Evolutionary conservation across 2,329 filamentous ascomycete genomes (phyloP).

Genomic region (Fusarium luffae): DNA sequence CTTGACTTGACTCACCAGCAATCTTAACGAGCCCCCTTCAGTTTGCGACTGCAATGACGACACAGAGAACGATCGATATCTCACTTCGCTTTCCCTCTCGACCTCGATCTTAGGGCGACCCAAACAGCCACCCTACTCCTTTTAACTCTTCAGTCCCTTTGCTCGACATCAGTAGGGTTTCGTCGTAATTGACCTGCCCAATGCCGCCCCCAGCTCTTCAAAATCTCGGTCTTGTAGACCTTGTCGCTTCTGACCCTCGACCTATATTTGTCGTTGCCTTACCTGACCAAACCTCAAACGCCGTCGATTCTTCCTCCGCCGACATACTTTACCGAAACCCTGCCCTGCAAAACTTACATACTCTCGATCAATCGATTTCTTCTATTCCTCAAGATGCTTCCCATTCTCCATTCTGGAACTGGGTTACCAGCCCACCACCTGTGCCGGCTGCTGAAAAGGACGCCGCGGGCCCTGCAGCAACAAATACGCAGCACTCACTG

Average conservation of each 20-base stretch:
- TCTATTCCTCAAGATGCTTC: conserved; percentile 46
- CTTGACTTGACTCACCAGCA: not conserved
- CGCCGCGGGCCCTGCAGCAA: not conserved
- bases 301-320: conserved; percentile 7
- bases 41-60: conserved; percentile 39
- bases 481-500: conserved; percentile 44
- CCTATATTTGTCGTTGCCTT: conserved; percentile 54
- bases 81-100: conserved; percentile 17
- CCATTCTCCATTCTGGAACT: conserved; percentile 54
- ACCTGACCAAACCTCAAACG: conserved; percentile 9
- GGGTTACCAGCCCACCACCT: conserved; percentile 48
- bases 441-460: conserved; percentile 10
- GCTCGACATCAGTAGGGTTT: not conserved
- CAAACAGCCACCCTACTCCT: not conserved
- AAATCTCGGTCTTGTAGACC: conserved; percentile 52
- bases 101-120: conserved; percentile 16
- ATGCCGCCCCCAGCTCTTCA: conserved; percentile 44
- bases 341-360: conserved; percentile 47
- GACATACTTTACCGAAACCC: conserved; percentile 53
- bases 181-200: conserved; percentile 19
- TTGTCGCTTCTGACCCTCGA: conserved; percentile 56
- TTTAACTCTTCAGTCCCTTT: not conserved
- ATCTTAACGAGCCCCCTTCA: conserved; percentile 4
- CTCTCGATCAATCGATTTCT: conserved; percentile 49
- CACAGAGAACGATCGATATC: conserved; percentile 12